These are phyloP conservation scores for Aspergillus aculeatinus DNA, from an alignment of 2,329 filamentous ascomycete species.

Conservation along the genomic window DNA sequence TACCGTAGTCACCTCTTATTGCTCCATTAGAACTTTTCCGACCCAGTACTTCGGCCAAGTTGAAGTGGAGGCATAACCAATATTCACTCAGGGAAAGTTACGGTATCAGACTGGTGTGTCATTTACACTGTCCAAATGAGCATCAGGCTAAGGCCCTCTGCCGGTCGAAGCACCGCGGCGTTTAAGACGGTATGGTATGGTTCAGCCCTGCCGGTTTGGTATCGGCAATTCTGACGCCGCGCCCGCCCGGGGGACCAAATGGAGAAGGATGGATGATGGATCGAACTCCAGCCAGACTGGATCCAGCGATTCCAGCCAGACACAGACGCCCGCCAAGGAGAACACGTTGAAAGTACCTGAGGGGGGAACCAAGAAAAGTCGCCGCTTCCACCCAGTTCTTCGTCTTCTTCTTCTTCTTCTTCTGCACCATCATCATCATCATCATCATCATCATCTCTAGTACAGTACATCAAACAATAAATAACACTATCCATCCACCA, in stretches of 20 bases:
- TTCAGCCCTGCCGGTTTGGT: slow-evolving; percentile 23
- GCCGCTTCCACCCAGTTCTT: background rate
- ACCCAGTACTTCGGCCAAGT: too few relatives aligned
- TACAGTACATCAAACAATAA: too few relatives aligned
- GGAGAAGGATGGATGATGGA: slow-evolving; percentile 7
- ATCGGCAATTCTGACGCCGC: slow-evolving; percentile 13
- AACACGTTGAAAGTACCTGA: slow-evolving; percentile 26
- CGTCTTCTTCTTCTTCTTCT: background rate
- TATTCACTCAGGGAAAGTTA: background rate
- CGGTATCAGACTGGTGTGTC: background rate
- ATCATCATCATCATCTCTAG: too few relatives aligned
- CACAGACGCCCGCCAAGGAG: slow-evolving; percentile 16
- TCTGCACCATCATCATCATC: background rate
- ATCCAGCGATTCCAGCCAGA: slow-evolving; percentile 4
- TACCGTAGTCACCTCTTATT: too few relatives aligned
- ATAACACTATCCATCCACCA: too few relatives aligned
- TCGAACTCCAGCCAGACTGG: slow-evolving; percentile 1
- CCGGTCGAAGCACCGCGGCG: too few relatives aligned
- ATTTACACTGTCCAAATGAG: background rate
- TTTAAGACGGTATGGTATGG: slow-evolving; percentile 12
- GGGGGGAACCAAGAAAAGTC: background rate
- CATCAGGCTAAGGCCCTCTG: too few relatives aligned
- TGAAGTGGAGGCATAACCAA: background rate
- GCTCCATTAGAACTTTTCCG: background rate
- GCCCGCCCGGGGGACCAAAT: background rate